Base-by-base conservation (phyloP, 164 flowering plant genomes). In the grape (Vitis vinifera) region DNA sequence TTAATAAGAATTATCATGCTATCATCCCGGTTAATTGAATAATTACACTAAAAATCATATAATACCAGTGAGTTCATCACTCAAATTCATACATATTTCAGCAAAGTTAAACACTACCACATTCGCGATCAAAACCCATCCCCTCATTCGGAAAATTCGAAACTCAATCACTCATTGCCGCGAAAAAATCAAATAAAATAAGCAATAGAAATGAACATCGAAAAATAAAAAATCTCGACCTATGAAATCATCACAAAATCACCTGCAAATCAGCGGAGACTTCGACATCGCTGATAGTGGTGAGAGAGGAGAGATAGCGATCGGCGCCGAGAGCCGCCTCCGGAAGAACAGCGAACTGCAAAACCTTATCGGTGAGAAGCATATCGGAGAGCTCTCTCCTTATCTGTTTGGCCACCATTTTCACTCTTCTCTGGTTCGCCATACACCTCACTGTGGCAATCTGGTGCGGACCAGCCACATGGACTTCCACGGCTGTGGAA, bases 401-500 rank as follows among this genome's bases (percentile, higher is more conserved):
- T 71, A 95, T 95, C 76, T 95, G 98, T 75, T 88, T 91, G 1
- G 97, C 92, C 78, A 95, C 99, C 98, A 89, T 93, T 72, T 89
- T 86, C 76, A 91, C 97, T 68, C 99, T 89, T 76, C 97, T 72
- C 11, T 90, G 90, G 68, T 83, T 87, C 15, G 99, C 99, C 98
- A 95, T 95, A 78, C 98, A 95, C 77, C 59, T 71, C 15, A 87
- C 60, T 16, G 63, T 48, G 12, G 73, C 31, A 10, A 23, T 63
- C 55, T 48, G 29, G 3, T 53, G 57, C 66, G 47, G 67, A 4
- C 65, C 62, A 31, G 17, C 67, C 31, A 63, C 10, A 57, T 47
- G 51, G 60, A 1, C 19, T 23, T 37, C 30, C 10, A 16, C 58
- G 23, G 37, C n/a, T 19, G 15, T 3, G 66, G 60, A 47, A 27